Percentiles rank a stretch among this genome's conserved stretches.
Conservation (phyloP, 192 early-diverging fungal genomes). For the Piromyces finnis region DNA sequence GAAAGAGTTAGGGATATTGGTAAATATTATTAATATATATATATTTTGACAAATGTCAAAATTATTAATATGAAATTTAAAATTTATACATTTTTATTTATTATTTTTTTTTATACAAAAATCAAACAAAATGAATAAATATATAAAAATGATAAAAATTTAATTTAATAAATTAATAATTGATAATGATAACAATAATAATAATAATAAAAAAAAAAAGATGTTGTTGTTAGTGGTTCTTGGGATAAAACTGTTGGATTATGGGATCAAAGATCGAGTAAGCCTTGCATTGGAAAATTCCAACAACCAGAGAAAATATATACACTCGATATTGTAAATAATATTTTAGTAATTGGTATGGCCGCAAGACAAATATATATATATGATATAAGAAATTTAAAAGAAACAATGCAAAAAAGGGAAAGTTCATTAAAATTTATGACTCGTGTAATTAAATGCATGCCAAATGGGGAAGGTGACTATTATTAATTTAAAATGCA, state of each 20-base stretch:
- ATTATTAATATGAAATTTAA: too few relatives aligned
- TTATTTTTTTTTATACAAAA: too few relatives aligned
- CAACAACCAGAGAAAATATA: slow-evolving; percentile 60
- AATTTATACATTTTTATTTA: too few relatives aligned
- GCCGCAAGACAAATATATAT: slow-evolving; percentile 57
- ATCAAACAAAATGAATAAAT: too few relatives aligned
- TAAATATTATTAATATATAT: slow-evolving; percentile 5
- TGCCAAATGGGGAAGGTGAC: slow-evolving; percentile 61
- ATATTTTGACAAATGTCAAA: too few relatives aligned
- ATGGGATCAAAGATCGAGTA: slow-evolving; percentile 48
- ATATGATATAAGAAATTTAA: slow-evolving; percentile 75
- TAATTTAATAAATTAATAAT: too few relatives aligned
- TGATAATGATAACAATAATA: too few relatives aligned
- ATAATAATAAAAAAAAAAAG: slow-evolving; percentile 7
- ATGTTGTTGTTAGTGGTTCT: slow-evolving; percentile 58
- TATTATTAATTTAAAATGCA: too few relatives aligned
- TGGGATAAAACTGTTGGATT: slow-evolving; percentile 79
- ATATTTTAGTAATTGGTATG: slow-evolving; percentile 62
- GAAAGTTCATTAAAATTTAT: slow-evolving; percentile 78
- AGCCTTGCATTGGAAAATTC: slow-evolving; percentile 8
- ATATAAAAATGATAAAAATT: too few relatives aligned
- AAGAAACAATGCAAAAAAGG: slow-evolving; percentile 42
- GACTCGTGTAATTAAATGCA: slow-evolving; percentile 62
- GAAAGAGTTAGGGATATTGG: slow-evolving; percentile 19
- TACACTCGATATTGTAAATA: slow-evolving; percentile 55